Evolutionary conservation across 768 basidiomycete species (phyloP).

Genomic region (Gymnopilus junonius): DNA sequence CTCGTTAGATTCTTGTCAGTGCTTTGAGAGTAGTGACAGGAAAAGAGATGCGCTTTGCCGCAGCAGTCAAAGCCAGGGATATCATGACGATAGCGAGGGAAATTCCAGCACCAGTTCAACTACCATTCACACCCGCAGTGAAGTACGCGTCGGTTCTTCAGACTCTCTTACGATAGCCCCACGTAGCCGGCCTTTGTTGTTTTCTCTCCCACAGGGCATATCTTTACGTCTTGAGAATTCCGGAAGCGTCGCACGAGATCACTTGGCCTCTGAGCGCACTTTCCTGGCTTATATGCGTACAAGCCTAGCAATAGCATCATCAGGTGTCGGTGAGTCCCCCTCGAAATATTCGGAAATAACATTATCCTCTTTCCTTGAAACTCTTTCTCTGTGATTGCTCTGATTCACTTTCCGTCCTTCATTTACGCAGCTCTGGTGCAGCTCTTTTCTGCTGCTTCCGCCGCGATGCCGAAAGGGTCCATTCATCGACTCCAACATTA

Average conservation of each 20-base stretch:
- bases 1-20: not conserved
- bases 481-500: constrained; percentile 31
- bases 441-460: constrained; percentile 46
- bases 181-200: not conserved
- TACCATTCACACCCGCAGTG: not conserved
- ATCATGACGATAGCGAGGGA: not conserved
- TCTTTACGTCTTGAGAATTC: constrained; percentile 50
- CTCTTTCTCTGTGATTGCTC: not conserved
- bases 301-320: constrained; percentile 59
- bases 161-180: not conserved
- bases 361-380: too few species aligned
- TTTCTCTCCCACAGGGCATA: not conserved
- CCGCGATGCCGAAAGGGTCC: constrained; percentile 14
- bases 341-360: too few species aligned
- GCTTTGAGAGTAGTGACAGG: not conserved
- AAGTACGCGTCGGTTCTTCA: not conserved
- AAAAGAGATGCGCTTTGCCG: not conserved
- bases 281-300: constrained; percentile 70
- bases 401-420: not conserved
- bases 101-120: not conserved
- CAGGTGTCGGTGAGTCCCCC: constrained; percentile 57
- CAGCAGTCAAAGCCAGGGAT: not conserved
- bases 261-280: constrained; percentile 65
- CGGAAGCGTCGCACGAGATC: constrained; percentile 67
- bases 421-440: constrained; percentile 53